Percentiles rank a stretch among this genome's conserved stretches.
These are phyloP conservation scores for Phellopilus nigrolimitatus DNA, from an alignment of 1,284 basidiomycete genomes.

Conservation along the genomic window DNA sequence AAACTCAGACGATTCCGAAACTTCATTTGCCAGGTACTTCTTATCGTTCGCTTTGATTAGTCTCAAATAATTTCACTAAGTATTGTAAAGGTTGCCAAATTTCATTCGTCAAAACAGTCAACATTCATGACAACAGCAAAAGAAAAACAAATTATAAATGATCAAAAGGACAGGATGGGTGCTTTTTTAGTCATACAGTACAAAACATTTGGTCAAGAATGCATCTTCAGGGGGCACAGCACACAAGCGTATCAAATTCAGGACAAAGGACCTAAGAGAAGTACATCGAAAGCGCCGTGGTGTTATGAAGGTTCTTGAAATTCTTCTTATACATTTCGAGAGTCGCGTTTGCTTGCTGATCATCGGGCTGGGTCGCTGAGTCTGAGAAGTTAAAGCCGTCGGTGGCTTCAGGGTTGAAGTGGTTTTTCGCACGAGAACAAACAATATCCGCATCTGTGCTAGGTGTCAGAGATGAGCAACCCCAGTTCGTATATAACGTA, in stretches of 20 bases:
- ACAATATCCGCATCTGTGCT: constrained; percentile 73
- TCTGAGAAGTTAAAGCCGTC: constrained; percentile 50
- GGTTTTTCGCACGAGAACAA: constrained; percentile 75
- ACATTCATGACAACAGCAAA: too few species aligned
- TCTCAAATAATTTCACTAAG: too few species aligned
- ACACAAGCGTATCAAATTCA: neutral
- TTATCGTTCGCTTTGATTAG: too few species aligned
- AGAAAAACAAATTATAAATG: too few species aligned
- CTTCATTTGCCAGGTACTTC: too few species aligned
- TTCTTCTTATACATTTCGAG: constrained; percentile 37
- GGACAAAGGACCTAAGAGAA: constrained; percentile 41
- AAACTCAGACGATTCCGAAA: too few species aligned
- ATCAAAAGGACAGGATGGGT: too few species aligned
- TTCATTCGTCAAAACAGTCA: too few species aligned
- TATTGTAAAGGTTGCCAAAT: too few species aligned
- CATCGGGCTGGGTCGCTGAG: constrained; percentile 40
- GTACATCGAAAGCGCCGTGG: constrained; percentile 56
- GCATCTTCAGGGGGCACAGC: too few species aligned
- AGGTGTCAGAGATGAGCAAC: constrained; percentile 9
- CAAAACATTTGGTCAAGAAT: neutral
- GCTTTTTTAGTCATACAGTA: too few species aligned
- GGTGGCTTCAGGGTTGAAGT: constrained; percentile 57
- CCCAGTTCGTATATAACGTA: constrained; percentile 32
- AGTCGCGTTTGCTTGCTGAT: constrained; percentile 35
- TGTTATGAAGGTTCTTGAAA: constrained; percentile 47